phyloP scores from a whole-genome alignment of 2,329 filamentous ascomycete genomes.

The Piedraia hortae region DNA sequence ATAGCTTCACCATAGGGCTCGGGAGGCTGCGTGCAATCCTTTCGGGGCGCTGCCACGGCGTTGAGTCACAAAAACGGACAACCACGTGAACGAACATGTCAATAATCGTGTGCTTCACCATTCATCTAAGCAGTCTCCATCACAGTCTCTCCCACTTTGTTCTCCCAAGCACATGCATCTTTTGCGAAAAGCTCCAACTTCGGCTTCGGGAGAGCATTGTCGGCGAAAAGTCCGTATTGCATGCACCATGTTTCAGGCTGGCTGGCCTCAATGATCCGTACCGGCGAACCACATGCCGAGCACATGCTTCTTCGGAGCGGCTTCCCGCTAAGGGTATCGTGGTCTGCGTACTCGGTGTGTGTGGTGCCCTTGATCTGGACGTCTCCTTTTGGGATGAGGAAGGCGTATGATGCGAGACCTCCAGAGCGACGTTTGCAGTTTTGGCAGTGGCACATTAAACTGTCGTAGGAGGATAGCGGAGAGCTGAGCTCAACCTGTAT shows the following conservation, averaged over 20 bases:
- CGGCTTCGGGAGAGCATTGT: constrained; percentile 3
- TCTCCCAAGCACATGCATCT: constrained; percentile 3
- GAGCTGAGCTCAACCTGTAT: constrained; percentile 1
- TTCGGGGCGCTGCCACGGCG: no score
- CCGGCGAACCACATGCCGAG: constrained; percentile 4
- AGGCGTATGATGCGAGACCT: constrained; percentile 5
- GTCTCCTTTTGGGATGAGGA: constrained; percentile 3
- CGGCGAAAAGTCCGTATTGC: constrained; percentile 5
- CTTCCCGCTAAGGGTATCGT: constrained; percentile 4
- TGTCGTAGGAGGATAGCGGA: constrained; percentile 1
- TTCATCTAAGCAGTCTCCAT: constrained; percentile 2
- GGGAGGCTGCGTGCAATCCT: no score
- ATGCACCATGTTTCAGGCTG: constrained; percentile 4
- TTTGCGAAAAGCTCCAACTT: constrained; percentile 5
- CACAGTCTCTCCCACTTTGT: constrained; percentile 3
- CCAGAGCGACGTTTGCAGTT: constrained; percentile 4
- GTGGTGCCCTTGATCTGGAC: constrained; percentile 2
- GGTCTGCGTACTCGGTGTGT: constrained; percentile 3
- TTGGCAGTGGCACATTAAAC: constrained; percentile 4
- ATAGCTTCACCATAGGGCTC: no score
- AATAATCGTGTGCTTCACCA: no score
- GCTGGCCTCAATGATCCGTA: constrained; percentile 4
- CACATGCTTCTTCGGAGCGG: constrained; percentile 5
- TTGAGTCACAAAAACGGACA: no score
- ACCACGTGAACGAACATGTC: no score